phyloP scores from a whole-genome alignment of 257 asterid genomes.

The Knoxia roxburghii region DNA sequence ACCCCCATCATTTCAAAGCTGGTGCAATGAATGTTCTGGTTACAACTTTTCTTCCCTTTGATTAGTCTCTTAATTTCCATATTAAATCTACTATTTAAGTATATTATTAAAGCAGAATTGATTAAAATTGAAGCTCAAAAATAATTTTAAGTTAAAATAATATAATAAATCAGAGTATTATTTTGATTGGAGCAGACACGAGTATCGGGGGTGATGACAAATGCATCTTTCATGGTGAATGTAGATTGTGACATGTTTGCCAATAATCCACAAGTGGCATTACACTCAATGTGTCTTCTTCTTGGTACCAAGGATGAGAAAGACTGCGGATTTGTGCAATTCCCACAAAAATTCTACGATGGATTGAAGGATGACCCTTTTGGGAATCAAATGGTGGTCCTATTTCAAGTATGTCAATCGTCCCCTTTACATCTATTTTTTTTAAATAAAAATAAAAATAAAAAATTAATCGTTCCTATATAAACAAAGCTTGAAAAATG shows the following conservation, averaged over 20 bases:
- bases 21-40: conserved; percentile 49
- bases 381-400: conserved; percentile 24
- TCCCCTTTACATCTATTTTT: background rate
- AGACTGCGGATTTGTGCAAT: conserved; percentile 29
- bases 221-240: conserved; percentile 37
- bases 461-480: no score
- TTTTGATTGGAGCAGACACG: conserved; percentile 27
- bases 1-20: conserved; percentile 36
- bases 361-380: conserved; percentile 33
- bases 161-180: no score
- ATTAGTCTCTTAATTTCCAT: no score
- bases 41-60: no score
- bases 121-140: no score
- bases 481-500: no score
- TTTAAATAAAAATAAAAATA: no score
- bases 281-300: conserved; percentile 35
- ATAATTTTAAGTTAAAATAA: no score
- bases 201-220: conserved; percentile 40
- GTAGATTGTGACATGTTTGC: conserved; percentile 41
- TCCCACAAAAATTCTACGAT: conserved; percentile 33
- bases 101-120: no score
- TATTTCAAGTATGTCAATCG: conserved; percentile 16
- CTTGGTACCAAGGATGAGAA: conserved; percentile 25
- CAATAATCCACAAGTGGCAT: conserved; percentile 29
- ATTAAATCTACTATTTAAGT: no score